Conservation (phyloP, 257 asterid genomes). For the Plantago elongata region DNA sequence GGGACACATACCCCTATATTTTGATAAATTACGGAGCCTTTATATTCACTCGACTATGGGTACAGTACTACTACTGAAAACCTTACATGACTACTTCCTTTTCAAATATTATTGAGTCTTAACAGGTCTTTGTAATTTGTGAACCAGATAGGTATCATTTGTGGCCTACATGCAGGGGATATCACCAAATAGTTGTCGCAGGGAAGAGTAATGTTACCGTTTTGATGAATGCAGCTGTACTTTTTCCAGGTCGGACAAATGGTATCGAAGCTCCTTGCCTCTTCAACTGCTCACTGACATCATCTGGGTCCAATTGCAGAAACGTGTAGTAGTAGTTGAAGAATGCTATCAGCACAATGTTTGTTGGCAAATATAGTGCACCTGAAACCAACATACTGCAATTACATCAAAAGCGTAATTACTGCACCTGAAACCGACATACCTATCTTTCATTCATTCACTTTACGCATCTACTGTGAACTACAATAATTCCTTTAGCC, state of each 20-base stretch:
- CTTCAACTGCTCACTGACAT: conserved; percentile 94
- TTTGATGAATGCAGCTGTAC: conserved; percentile 77
- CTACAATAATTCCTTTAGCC: too few species aligned
- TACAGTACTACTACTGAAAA: too few species aligned
- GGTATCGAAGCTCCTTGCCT: conserved; percentile 99
- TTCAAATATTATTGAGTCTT: too few species aligned
- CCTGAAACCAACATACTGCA: conserved; percentile 37
- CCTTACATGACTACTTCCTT: too few species aligned
- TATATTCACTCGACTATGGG: too few species aligned
- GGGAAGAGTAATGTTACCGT: conserved; percentile 38
- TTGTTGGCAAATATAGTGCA: conserved; percentile 80
- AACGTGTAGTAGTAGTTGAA: conserved; percentile 97
- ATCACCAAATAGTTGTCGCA: neutral
- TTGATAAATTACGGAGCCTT: too few species aligned
- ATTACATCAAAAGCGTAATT: neutral
- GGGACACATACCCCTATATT: too few species aligned
- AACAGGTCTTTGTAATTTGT: too few species aligned
- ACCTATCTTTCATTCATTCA: too few species aligned
- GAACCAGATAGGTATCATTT: too few species aligned
- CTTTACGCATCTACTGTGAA: too few species aligned
- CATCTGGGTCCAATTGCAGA: conserved; percentile 96
- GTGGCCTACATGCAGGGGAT: too few species aligned
- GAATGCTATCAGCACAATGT: conserved; percentile 84
- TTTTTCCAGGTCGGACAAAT: conserved; percentile 92
- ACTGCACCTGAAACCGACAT: conserved; percentile 40